Conservation (phyloP, 352 stramenopile genomes). For the Globisporangium barbulae region DNA sequence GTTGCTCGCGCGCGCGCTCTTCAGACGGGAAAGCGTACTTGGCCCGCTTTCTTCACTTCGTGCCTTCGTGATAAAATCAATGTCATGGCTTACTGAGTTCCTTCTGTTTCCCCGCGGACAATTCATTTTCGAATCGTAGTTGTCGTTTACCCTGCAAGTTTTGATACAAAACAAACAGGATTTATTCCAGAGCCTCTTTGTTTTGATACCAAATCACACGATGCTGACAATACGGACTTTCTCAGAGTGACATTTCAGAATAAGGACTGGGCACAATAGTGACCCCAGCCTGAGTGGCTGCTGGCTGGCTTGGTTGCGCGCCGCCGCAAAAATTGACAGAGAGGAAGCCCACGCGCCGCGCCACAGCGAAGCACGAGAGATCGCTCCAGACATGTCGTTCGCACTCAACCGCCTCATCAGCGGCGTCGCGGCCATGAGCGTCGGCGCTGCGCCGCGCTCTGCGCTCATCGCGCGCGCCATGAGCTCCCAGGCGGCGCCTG, state of each 20-base stretch:
- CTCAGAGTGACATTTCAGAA: not conserved
- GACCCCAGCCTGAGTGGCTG: constrained; percentile 10
- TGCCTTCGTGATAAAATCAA: constrained; percentile 1
- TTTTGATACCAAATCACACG: not conserved
- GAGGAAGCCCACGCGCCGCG: not conserved
- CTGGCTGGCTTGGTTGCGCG: constrained; percentile 7
- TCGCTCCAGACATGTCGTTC: constrained; percentile 21
- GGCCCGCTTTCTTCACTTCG: not conserved
- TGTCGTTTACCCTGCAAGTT: not conserved
- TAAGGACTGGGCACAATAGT: not conserved
- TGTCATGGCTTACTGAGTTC: constrained; percentile 1
- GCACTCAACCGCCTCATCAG: constrained; percentile 59
- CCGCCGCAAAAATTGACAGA: constrained; percentile 5
- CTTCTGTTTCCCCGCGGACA: constrained; percentile 1
- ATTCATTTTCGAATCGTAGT: constrained; percentile 11
- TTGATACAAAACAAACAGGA: not conserved
- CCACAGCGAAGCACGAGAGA: constrained; percentile 1
- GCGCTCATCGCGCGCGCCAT: constrained; percentile 29
- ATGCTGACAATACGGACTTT: not conserved
- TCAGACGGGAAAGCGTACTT: not conserved
- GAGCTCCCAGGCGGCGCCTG: constrained; percentile 30
- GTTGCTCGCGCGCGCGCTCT: not conserved
- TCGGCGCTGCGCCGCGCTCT: constrained; percentile 35
- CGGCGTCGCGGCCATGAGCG: constrained; percentile 48
- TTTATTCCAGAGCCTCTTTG: not conserved